Evolutionary conservation across 2,329 filamentous ascomycete genomes (phyloP).

Genomic region (Botrytis galanthina): DNA sequence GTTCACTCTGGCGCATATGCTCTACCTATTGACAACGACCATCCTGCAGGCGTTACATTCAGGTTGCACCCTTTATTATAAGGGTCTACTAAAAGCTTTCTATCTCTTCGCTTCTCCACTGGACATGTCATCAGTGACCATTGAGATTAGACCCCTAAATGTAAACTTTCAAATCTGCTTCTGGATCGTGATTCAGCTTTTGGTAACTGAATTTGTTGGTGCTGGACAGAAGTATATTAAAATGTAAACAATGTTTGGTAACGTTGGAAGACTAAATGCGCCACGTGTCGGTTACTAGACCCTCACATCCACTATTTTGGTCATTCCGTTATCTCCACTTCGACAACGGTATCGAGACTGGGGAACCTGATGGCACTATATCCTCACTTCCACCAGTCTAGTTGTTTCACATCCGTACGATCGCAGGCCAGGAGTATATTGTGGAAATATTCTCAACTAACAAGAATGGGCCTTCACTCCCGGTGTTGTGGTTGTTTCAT

Average conservation of each 20-base stretch:
- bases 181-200: background rate
- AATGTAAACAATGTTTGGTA: background rate
- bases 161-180: no score
- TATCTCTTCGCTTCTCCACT: background rate
- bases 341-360: background rate
- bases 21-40: background rate
- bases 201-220: background rate
- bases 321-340: constrained; percentile 1
- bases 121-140: background rate
- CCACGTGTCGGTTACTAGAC: constrained; percentile 9
- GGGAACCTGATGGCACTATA: background rate
- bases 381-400: background rate
- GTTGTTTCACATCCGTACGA: background rate
- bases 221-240: background rate
- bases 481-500: background rate
- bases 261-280: background rate
- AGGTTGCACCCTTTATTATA: background rate
- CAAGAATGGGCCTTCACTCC: background rate
- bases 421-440: background rate
- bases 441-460: background rate
- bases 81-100: background rate
- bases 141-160: background rate
- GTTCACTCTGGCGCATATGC: background rate
- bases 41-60: no score
- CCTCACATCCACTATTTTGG: constrained; percentile 1